Percentiles rank a stretch among this genome's conserved stretches.
phyloP scores from a whole-genome alignment of 805 yeast genomes.

The Saccharomycopsis fodiens region DNA sequence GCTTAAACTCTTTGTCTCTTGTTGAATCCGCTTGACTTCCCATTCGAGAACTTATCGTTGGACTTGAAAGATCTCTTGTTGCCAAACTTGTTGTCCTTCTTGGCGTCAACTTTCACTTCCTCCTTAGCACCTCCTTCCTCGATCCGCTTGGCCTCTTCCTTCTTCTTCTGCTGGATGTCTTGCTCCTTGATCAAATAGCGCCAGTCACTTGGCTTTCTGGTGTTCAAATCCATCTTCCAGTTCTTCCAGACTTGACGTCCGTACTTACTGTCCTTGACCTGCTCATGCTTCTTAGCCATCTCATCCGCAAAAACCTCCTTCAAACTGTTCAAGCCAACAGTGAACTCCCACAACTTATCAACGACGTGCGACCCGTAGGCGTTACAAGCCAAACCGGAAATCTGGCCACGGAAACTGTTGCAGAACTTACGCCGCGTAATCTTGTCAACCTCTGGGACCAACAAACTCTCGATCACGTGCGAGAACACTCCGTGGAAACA shows the following conservation, averaged over 20 bases:
- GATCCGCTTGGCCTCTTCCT: constrained; percentile 25
- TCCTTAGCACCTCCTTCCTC: neutral
- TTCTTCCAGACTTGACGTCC: constrained; percentile 94
- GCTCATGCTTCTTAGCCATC: constrained; percentile 47
- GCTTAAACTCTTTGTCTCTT: constrained; percentile 2
- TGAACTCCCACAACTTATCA: constrained; percentile 76
- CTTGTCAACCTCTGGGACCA: constrained; percentile 41
- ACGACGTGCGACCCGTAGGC: constrained; percentile 89
- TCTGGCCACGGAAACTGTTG: constrained; percentile 52
- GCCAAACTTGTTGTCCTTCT: neutral
- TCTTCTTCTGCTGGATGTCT: constrained; percentile 35
- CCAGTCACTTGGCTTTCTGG: constrained; percentile 78
- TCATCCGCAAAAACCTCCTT: constrained; percentile 80
- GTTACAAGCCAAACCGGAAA: constrained; percentile 62
- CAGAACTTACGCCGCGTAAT: constrained; percentile 61
- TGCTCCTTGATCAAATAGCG: constrained; percentile 51
- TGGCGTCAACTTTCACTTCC: neutral
- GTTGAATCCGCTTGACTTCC: neutral
- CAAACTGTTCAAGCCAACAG: constrained; percentile 68
- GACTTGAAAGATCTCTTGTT: neutral
- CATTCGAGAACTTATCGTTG: neutral
- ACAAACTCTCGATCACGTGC: constrained; percentile 70
- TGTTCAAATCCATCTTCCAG: constrained; percentile 80
- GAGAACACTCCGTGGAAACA: constrained; percentile 87
- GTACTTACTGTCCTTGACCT: constrained; percentile 76